Conservation (phyloP, 2,329 filamentous ascomycete genomes). For the Alternaria triticimaculans region DNA sequence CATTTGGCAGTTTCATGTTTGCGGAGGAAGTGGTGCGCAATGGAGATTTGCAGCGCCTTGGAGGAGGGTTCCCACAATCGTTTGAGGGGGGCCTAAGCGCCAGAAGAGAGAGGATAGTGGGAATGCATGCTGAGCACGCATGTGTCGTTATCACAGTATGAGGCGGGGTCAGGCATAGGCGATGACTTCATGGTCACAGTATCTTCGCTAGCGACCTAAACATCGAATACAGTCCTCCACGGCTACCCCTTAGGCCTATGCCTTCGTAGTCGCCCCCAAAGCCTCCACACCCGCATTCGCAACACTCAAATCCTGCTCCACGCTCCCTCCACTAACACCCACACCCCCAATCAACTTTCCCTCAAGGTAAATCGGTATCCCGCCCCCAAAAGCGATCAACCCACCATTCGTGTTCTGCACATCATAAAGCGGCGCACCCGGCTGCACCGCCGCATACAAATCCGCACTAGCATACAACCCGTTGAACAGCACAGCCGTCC, state of each 20-base stretch:
- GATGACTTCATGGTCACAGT: neutral
- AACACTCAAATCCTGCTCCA: constrained; percentile 35
- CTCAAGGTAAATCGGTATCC: constrained; percentile 33
- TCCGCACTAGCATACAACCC: constrained; percentile 23
- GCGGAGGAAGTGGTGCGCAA: neutral
- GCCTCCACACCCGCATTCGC: constrained; percentile 24
- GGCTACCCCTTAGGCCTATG: neutral
- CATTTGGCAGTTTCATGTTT: neutral
- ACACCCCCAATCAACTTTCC: constrained; percentile 37
- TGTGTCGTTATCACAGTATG: neutral
- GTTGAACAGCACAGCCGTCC: constrained; percentile 37
- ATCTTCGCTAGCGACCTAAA: neutral
- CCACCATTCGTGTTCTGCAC: constrained; percentile 38
- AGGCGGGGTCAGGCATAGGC: neutral
- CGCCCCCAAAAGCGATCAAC: constrained; percentile 37
- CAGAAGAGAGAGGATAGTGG: neutral
- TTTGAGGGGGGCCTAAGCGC: neutral
- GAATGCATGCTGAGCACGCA: neutral
- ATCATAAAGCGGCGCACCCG: constrained; percentile 27
- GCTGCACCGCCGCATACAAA: constrained; percentile 22
- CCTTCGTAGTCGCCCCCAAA: constrained; percentile 21
- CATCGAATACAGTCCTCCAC: neutral
- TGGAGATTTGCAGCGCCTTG: neutral
- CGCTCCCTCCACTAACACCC: constrained; percentile 38
- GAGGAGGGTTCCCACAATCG: neutral